These are phyloP conservation scores for Entomortierella parvispora DNA, from an alignment of 192 early-diverging fungal species.

Conservation along the genomic window DNA sequence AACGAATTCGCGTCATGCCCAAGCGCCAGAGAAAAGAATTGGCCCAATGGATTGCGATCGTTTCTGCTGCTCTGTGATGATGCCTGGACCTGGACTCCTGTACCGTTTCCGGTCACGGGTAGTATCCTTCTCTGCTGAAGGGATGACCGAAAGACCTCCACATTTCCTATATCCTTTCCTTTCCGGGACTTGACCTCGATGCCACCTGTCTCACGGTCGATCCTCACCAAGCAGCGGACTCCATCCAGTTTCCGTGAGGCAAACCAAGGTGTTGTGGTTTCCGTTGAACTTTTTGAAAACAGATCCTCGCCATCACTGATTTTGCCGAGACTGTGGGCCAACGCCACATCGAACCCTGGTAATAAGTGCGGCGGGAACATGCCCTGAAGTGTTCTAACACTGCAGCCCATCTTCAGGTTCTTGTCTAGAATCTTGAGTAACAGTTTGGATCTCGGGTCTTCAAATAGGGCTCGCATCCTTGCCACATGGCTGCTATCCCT, in stretches of 20 bases:
- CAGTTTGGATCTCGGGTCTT: conserved; percentile 25
- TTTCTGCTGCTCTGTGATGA: not conserved
- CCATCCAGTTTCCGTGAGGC: conserved; percentile 64
- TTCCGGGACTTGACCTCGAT: conserved; percentile 55
- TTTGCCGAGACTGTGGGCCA: conserved; percentile 15
- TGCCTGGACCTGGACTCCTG: too few species aligned
- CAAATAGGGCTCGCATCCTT: too few species aligned
- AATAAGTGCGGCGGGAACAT: conserved; percentile 20
- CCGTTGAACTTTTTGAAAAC: conserved; percentile 7
- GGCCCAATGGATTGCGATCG: not conserved
- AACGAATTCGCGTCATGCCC: not conserved
- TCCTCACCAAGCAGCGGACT: conserved; percentile 56
- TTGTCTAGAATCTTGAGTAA: conserved; percentile 45
- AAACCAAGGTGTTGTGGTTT: conserved; percentile 38
- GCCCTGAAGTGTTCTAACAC: conserved; percentile 11
- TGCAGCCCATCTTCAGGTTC: conserved; percentile 46
- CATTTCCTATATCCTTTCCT: conserved; percentile 42
- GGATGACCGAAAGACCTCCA: conserved; percentile 27
- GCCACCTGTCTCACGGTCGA: conserved; percentile 17
- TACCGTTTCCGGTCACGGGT: not conserved
- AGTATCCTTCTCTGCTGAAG: conserved; percentile 3
- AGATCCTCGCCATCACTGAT: conserved; percentile 1
- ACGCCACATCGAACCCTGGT: conserved; percentile 25
- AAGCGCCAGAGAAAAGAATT: conserved; percentile 17
- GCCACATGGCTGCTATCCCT: too few species aligned